Percentiles rank a stretch among this genome's conserved stretches.
Evolutionary conservation across 306 rosid species (phyloP).

Genomic region (Vicia faba): DNA sequence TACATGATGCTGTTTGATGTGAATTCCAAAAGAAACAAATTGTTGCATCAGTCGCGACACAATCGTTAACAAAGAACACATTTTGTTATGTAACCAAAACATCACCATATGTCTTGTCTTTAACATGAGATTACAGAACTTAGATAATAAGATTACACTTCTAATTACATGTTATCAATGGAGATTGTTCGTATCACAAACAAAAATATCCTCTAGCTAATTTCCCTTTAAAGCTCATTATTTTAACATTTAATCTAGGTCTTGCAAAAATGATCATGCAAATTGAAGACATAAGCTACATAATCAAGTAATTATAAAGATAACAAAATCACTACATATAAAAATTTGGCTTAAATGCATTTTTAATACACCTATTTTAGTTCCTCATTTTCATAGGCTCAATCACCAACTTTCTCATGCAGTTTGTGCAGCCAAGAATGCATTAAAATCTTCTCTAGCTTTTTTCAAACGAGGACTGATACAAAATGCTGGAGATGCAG

Average conservation of each 20-base stretch:
- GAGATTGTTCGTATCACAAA: not conserved
- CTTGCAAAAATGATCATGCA: slow-evolving; percentile 10
- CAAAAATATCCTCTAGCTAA: not conserved
- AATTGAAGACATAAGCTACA: slow-evolving; percentile 7
- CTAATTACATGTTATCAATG: not conserved
- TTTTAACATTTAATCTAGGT: slow-evolving; percentile 10
- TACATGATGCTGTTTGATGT: no score
- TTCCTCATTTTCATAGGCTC: no score
- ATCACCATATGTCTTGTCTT: not conserved
- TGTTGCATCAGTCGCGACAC: not conserved
- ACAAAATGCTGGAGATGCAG: slow-evolving; percentile 65
- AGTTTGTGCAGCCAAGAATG: slow-evolving; percentile 73
- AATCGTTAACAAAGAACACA: no score
- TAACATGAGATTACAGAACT: not conserved
- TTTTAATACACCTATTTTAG: no score
- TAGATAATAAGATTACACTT: not conserved
- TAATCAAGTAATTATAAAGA: not conserved
- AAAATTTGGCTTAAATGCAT: not conserved
- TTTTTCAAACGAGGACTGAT: slow-evolving; percentile 67
- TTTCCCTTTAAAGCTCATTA: not conserved
- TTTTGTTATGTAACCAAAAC: not conserved
- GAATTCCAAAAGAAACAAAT: not conserved
- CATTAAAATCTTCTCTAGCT: slow-evolving; percentile 76
- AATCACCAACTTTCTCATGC: slow-evolving; percentile 39
- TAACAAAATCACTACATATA: slow-evolving; percentile 5